Conservation (phyloP, 495 filamentous ascomycete species). For the Chaetomidium leptoderma region DNA sequence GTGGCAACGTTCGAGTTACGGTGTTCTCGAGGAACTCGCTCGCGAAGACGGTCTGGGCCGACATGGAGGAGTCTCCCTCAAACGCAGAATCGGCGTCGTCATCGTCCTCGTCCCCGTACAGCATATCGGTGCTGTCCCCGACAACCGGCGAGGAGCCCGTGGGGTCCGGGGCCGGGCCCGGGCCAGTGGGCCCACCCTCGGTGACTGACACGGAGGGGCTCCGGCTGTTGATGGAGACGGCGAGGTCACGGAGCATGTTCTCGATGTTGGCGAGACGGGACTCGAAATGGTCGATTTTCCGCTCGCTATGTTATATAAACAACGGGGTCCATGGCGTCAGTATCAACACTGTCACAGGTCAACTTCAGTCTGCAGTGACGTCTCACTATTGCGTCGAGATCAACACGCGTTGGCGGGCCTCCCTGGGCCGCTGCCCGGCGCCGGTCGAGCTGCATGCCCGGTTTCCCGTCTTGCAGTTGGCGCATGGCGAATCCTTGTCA, state of each 20-base stretch:
- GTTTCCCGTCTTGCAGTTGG: conserved; percentile 60
- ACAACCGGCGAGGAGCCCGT: conserved; percentile 7
- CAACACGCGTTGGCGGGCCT: conserved; percentile 57
- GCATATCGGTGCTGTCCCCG: conserved; percentile 4
- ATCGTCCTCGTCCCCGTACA: conserved; percentile 10
- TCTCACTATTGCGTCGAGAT: conserved; percentile 67
- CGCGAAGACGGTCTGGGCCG: conserved; percentile 60
- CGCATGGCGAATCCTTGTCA: conserved; percentile 63
- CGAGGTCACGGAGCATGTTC: conserved; percentile 44
- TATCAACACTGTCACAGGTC: not conserved
- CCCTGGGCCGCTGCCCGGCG: conserved; percentile 53
- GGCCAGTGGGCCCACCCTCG: not conserved
- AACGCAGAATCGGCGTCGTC: conserved; percentile 47
- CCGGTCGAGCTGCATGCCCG: conserved; percentile 55
- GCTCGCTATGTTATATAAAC: conserved; percentile 48
- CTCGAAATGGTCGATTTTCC: conserved; percentile 65
- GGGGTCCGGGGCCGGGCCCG: not conserved
- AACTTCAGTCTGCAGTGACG: not conserved
- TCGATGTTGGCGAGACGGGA: conserved; percentile 58
- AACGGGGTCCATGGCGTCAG: not conserved
- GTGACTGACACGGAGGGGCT: not conserved
- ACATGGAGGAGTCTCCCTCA: conserved; percentile 57
- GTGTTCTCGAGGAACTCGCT: conserved; percentile 58
- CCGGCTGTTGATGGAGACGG: conserved; percentile 25
- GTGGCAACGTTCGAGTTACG: conserved; percentile 49